phyloP scores from a whole-genome alignment of 1,139 yeast species.

The Ogataea hybrid region DNA sequence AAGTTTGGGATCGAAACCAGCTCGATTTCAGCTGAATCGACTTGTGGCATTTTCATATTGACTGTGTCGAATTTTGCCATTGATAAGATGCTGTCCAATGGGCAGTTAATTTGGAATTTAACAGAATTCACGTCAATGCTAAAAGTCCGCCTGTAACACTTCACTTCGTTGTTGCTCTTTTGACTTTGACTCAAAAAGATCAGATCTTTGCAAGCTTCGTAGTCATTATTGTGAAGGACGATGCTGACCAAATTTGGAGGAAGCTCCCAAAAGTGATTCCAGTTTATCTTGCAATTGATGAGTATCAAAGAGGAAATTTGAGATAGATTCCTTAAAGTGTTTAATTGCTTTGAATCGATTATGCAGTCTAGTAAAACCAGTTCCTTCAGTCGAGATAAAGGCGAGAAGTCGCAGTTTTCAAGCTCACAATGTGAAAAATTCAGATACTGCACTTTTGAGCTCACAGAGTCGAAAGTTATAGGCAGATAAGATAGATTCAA shows the following conservation, averaged over 20 bases:
- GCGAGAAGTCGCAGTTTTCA: conserved; percentile 10
- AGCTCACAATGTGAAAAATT: conserved; percentile 16
- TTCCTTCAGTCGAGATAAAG: conserved; percentile 8
- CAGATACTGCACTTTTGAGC: conserved; percentile 8
- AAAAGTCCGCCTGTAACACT: not conserved
- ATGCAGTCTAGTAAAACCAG: conserved; percentile 19
- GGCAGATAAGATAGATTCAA: conserved; percentile 5
- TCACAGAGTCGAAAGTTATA: conserved; percentile 1
- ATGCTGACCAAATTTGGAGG: conserved; percentile 19
- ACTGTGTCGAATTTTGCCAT: conserved; percentile 4
- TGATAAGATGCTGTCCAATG: conserved; percentile 1
- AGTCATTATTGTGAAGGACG: conserved; percentile 19
- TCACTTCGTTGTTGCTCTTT: not conserved
- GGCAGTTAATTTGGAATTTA: conserved; percentile 2
- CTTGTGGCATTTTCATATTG: conserved; percentile 5
- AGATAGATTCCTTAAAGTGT: conserved; percentile 6
- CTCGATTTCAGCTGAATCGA: conserved; percentile 1
- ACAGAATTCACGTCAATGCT: conserved; percentile 21
- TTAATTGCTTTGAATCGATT: conserved; percentile 11
- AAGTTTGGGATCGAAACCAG: conserved; percentile 17
- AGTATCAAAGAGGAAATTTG: conserved; percentile 9
- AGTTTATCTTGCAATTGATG: conserved; percentile 21
- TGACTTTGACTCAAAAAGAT: conserved; percentile 12
- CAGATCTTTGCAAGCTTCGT: conserved; percentile 19
- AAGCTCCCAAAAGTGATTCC: conserved; percentile 16